Evolutionary conservation across 345 rosid genomes (phyloP), one percentile per base, ranked within the genome.

Genomic region (Luvunga scandens): DNA sequence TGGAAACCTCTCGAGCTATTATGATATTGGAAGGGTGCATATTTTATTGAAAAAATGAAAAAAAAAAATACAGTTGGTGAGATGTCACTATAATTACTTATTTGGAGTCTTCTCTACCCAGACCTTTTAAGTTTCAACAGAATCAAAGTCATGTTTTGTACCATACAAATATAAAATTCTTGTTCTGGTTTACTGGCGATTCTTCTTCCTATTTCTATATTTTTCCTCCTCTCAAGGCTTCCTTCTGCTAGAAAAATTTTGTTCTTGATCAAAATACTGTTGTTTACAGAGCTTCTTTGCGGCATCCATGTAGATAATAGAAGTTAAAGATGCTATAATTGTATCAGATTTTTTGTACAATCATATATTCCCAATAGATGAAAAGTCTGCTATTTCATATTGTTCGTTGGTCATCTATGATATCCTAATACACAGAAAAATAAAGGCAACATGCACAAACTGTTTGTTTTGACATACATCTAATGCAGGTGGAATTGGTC

Each of bases 401-500:
- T 50, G 31, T 71, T 22, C 8, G 7, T 45, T 61, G 10, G 60
- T 48, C 62, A 64, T 45, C 21, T 5, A 71, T 9, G 28, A 59
- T 63, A 22, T 68, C 50, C 10, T 48, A 62, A 25, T 18, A 71
- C 57, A 14, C 21, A 68, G 27, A 8, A 12, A 42, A 24, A 73
- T 57, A 33, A 34, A 22, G 9, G 57, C 36, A 13, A 50, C 56
- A 50, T 48, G 9, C 63, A 63, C 9, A 27, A 53, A 55, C 33
- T 70, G 65, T 73, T 75, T 78, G 36, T 67, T 71, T 71, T 83
- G 66, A 84, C 75, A 53, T 61, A 27, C 70, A 67, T 69, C 27
- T 67, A 79, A 66, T 82, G 71, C 91, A 95, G 99, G 99, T 95
- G 59, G 99, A 93, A 84, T 82, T 95, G 85, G 98, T 95, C 81